Evolutionary conservation across 805 yeast species (phyloP).

Genomic region (Hemisphaericaspora nanyangensis): DNA sequence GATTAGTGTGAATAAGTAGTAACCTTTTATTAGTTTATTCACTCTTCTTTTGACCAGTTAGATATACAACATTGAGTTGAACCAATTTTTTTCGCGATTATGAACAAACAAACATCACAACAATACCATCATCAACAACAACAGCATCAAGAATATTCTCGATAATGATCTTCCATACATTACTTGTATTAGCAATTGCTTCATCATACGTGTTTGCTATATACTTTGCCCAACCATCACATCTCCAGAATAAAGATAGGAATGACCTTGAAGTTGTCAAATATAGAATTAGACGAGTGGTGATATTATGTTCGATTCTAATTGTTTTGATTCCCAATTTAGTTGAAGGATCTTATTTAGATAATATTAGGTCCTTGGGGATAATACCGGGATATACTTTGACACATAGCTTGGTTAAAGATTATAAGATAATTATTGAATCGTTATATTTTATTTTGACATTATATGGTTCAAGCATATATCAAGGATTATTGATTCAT

Average conservation of each 20-base stretch:
- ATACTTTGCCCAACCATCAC: slow-evolving; percentile 24
- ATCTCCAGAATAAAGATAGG: slow-evolving; percentile 24
- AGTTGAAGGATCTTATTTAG: slow-evolving; percentile 3
- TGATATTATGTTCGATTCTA: slow-evolving; percentile 25
- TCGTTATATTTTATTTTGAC: slow-evolving; percentile 20
- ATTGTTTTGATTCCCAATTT: slow-evolving; percentile 27
- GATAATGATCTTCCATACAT: not conserved
- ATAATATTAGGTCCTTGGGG: slow-evolving; percentile 21
- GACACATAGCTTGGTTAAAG: slow-evolving; percentile 8
- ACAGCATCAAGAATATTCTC: too few relatives aligned
- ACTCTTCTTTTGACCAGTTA: too few relatives aligned
- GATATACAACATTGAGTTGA: too few relatives aligned
- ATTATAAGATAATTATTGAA: slow-evolving; percentile 11
- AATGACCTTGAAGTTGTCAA: slow-evolving; percentile 42
- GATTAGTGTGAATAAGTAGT: too few relatives aligned
- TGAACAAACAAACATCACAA: too few relatives aligned
- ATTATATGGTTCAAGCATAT: slow-evolving; percentile 49
- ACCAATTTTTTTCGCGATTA: too few relatives aligned
- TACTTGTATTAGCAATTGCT: slow-evolving; percentile 33
- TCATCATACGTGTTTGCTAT: slow-evolving; percentile 45
- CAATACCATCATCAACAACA: too few relatives aligned
- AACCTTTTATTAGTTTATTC: too few relatives aligned
- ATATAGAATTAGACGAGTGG: slow-evolving; percentile 37
- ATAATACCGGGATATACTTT: slow-evolving; percentile 31
- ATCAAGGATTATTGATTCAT: slow-evolving; percentile 21